Conservation (phyloP, 2,329 filamentous ascomycete genomes). For the Colletotrichum karsti region DNA sequence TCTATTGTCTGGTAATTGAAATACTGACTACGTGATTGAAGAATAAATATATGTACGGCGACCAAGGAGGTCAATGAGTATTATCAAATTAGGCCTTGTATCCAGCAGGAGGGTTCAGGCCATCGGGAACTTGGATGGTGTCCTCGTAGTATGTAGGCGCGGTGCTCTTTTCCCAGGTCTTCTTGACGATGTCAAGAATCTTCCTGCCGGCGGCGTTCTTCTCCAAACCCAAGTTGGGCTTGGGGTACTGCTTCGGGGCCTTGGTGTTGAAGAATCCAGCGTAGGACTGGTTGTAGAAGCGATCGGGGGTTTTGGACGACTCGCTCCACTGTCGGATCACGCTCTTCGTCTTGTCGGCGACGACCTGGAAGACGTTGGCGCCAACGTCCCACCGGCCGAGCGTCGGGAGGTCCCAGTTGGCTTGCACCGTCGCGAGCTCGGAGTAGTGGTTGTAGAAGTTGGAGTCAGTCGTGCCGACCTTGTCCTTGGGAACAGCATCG, state of each 20-base stretch:
- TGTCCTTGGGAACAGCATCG: constrained; percentile 72
- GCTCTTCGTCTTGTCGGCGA: constrained; percentile 70
- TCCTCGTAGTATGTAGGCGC: constrained; percentile 52
- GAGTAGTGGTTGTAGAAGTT: constrained; percentile 81
- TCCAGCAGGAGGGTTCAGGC: constrained; percentile 49
- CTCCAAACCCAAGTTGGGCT: constrained; percentile 46
- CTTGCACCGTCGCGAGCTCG: constrained; percentile 70
- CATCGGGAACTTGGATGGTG: constrained; percentile 49
- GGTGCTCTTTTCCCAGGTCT: constrained; percentile 46
- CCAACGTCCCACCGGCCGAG: constrained; percentile 78
- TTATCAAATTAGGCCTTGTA: constrained; percentile 33
- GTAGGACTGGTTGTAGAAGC: constrained; percentile 64
- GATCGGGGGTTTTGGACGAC: constrained; percentile 43
- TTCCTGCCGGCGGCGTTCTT: constrained; percentile 40
- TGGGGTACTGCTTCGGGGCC: constrained; percentile 45
- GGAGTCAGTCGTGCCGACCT: constrained; percentile 73
- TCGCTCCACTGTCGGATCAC: constrained; percentile 47
- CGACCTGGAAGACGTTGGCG: constrained; percentile 72
- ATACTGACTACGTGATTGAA: neutral
- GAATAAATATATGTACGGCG: neutral
- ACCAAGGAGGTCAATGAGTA: neutral
- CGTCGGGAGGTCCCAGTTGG: constrained; percentile 75
- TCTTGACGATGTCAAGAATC: constrained; percentile 47
- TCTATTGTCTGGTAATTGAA: neutral
- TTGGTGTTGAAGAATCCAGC: constrained; percentile 55